Base-by-base conservation (phyloP, 176 grass and related monocot genomes). In the Paspalum notatum region DNA sequence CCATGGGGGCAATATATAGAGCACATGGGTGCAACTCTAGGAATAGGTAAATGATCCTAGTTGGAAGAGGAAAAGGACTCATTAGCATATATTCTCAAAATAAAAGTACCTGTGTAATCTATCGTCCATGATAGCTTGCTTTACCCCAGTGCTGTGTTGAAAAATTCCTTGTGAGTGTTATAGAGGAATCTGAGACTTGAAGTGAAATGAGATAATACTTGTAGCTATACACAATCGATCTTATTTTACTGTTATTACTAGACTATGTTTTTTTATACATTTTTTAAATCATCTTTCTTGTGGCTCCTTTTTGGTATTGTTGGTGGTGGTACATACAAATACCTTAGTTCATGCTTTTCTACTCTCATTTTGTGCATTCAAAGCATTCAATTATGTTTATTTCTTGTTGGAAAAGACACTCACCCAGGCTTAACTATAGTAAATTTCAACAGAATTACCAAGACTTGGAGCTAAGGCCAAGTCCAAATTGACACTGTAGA, bases 41-140 rank as follows among this genome's bases (percentile, higher is more conserved):
- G 61, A 63, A 63, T 63, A 39, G 14, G 61, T 15, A 63, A 63
- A 39, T 14, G 61, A 8, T 27, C 37, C 60, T 63, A 38, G 39
- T 39, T 6, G 6, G 27, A 16, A 39, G 27, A 32, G 27, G 61
- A 8, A 63, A 39, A 16, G 15, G 13, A 63, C 61, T 62, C 15
- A 5, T 37, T 62, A 60, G 26, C 25, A 25, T 60, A 59, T 32
- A 62, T 24, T 25, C n/a, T 20, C 39, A 42, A 42, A 66, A 5
- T 42, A 18, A 37, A 26, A 71, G 57, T 61, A 20, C n/a, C 7
- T 61, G 46, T 81, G 25, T 82, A 61, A 43, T 59, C 16, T 14
- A 49, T 71, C 45, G 60, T 61, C 66, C 41, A 17, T 81, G 16
- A 45, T 68, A 68, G 66, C 65, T 71, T 48, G 18, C 59, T 59